Evolutionary conservation across 2,329 filamentous ascomycete genomes (phyloP).

Genomic region (Cladosporium sp.): DNA sequence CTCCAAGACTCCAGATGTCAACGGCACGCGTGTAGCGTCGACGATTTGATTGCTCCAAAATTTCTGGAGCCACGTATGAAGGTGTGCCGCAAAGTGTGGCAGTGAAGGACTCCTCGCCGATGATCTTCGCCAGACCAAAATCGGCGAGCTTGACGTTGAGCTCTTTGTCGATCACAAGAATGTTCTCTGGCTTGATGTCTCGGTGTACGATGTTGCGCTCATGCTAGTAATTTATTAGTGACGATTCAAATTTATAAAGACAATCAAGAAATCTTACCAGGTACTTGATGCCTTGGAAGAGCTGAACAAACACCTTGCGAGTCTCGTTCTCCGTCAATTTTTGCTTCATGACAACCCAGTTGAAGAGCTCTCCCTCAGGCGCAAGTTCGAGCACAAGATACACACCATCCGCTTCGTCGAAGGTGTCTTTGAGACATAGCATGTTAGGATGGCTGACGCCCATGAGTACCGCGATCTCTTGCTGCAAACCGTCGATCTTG

Average conservation of each 20-base stretch:
- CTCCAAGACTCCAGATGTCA: slow-evolving; percentile 95
- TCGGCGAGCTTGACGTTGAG: slow-evolving; percentile 88
- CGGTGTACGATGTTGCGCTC: slow-evolving; percentile 96
- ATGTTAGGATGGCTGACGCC: slow-evolving; percentile 93
- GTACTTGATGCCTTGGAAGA: slow-evolving; percentile 94
- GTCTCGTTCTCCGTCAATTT: slow-evolving; percentile 82
- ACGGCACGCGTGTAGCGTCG: slow-evolving; percentile 92
- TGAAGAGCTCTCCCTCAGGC: slow-evolving; percentile 91
- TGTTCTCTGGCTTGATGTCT: slow-evolving; percentile 97
- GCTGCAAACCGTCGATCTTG: slow-evolving; percentile 80
- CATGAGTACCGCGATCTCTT: slow-evolving; percentile 96
- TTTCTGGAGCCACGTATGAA: slow-evolving; percentile 85
- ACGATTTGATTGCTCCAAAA: slow-evolving; percentile 74
- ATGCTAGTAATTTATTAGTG: slow-evolving; percentile 56
- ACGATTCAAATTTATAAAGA: not conserved
- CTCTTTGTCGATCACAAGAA: slow-evolving; percentile 79
- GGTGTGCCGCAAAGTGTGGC: slow-evolving; percentile 95
- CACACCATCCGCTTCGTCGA: slow-evolving; percentile 84
- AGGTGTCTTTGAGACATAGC: slow-evolving; percentile 89
- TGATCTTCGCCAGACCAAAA: slow-evolving; percentile 96
- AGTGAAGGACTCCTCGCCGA: slow-evolving; percentile 96
- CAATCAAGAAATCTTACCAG: slow-evolving; percentile 58
- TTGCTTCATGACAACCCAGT: slow-evolving; percentile 85
- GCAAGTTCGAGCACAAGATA: slow-evolving; percentile 90
- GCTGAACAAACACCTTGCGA: slow-evolving; percentile 80